A percentile compares a stretch with the other conserved stretches of the same genome.
Evolutionary conservation across 495 filamentous ascomycete genomes (phyloP).

Genomic region (Aspergillus asperescens): DNA sequence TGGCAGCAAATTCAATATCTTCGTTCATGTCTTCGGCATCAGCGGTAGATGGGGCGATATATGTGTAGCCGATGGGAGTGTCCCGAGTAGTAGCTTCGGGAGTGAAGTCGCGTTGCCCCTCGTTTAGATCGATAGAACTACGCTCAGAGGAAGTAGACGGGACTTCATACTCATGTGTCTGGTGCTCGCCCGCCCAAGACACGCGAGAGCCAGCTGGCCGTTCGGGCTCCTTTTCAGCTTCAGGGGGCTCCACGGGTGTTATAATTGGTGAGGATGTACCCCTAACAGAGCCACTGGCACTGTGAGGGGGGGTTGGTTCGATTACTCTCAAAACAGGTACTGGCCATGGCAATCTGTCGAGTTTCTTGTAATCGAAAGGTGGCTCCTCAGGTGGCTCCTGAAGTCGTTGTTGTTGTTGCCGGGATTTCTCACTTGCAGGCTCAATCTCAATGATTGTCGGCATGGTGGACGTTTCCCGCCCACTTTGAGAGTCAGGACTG

Average conservation of each 20-base stretch:
- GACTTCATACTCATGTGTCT: conserved; percentile 56
- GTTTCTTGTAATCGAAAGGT: conserved; percentile 1
- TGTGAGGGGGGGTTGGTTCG: conserved; percentile 48
- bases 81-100: conserved; percentile 21
- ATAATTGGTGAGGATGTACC: conserved; percentile 29
- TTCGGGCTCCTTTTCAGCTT: conserved; percentile 22
- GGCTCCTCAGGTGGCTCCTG: conserved; percentile 18
- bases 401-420: not conserved
- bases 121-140: conserved; percentile 31
- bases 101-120: not conserved
- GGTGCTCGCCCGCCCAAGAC: conserved; percentile 57
- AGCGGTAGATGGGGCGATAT: conserved; percentile 15
- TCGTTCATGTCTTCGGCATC: conserved; percentile 29
- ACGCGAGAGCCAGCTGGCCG: conserved; percentile 47
- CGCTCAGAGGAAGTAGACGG: conserved; percentile 49
- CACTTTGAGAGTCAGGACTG: conserved; percentile 20
- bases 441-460: conserved; percentile 33
- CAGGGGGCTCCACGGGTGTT: conserved; percentile 17
- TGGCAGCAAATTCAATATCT: conserved; percentile 65
- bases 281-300: conserved; percentile 36
- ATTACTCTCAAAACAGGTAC: conserved; percentile 46
- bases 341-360: conserved; percentile 41
- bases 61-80: conserved; percentile 10
- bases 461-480: conserved; percentile 20
- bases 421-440: conserved; percentile 22